phyloP scores from a whole-genome alignment of 2,329 filamentous ascomycete genomes.

The Nigrospora osmanthi region DNA sequence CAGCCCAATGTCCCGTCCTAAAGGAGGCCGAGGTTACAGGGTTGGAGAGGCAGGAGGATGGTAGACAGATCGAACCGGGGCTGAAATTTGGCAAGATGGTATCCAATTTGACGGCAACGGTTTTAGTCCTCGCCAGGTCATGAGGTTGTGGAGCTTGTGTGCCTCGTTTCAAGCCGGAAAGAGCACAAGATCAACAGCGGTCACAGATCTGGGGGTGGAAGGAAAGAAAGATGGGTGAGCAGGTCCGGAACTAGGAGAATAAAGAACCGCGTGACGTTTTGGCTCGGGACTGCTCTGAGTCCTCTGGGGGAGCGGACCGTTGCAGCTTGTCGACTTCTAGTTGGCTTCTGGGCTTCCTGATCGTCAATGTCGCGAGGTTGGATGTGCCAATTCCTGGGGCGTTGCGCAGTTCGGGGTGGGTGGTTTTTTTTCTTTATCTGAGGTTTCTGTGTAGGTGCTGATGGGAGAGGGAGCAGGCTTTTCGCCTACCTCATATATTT shows the following conservation, averaged over 20 bases:
- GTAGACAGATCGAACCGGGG: slow-evolving; percentile 18
- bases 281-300: background rate
- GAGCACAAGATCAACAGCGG: slow-evolving; percentile 25
- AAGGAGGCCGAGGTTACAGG: slow-evolving; percentile 36
- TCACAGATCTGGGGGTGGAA: slow-evolving; percentile 13
- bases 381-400: no score
- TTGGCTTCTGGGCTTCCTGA: no score
- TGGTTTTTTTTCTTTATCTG: no score
- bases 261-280: slow-evolving; percentile 2
- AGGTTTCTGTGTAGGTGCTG: no score
- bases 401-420: no score
- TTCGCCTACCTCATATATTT: no score
- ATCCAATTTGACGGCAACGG: slow-evolving; percentile 26
- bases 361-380: no score
- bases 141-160: slow-evolving; percentile 25
- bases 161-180: slow-evolving; percentile 27
- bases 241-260: slow-evolving; percentile 5
- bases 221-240: background rate
- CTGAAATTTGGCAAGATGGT: slow-evolving; percentile 21
- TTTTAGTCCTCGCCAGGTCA: slow-evolving; percentile 23
- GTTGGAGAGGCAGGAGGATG: slow-evolving; percentile 26
- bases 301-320: background rate
- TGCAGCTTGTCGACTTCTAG: no score
- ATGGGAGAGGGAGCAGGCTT: no score
- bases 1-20: slow-evolving; percentile 43